A percentile compares a stretch with the other conserved stretches of the same genome.
These are phyloP conservation scores for Aschersonia sp. DNA, from an alignment of 2,329 filamentous ascomycete species.

Conservation along the genomic window DNA sequence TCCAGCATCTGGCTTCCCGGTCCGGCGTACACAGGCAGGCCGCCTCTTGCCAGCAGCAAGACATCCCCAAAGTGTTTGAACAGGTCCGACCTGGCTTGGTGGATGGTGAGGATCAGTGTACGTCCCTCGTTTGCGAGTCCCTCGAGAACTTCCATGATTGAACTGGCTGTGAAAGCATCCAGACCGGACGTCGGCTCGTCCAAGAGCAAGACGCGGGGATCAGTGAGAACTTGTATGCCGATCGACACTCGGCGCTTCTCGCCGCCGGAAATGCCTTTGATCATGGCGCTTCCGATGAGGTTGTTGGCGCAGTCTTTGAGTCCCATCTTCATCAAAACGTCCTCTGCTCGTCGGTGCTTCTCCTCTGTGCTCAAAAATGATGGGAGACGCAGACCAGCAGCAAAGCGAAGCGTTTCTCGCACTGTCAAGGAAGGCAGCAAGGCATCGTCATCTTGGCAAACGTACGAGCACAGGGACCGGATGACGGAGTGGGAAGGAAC, in stretches of 20 bases:
- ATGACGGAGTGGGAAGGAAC: conserved; percentile 54
- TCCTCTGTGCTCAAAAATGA: conserved; percentile 54
- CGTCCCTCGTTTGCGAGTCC: conserved; percentile 59
- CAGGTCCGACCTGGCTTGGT: conserved; percentile 60
- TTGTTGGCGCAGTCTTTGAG: conserved; percentile 68
- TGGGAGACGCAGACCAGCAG: conserved; percentile 56
- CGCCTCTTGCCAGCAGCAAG: conserved; percentile 55
- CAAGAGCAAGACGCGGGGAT: conserved; percentile 56
- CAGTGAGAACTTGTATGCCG: conserved; percentile 62
- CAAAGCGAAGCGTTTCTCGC: conserved; percentile 56
- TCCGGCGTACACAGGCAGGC: conserved; percentile 53
- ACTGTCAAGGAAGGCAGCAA: conserved; percentile 62
- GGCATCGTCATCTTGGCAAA: conserved; percentile 66
- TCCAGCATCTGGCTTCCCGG: conserved; percentile 46
- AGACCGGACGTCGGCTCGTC: conserved; percentile 67
- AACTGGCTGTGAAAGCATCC: conserved; percentile 64
- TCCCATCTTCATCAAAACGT: conserved; percentile 60
- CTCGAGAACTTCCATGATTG: conserved; percentile 60
- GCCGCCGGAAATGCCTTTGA: conserved; percentile 68
- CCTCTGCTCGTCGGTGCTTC: conserved; percentile 53
- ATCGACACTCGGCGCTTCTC: conserved; percentile 69
- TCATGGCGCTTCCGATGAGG: conserved; percentile 53
- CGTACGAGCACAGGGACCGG: conserved; percentile 59
- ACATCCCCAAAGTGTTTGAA: conserved; percentile 60
- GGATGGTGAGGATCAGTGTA: conserved; percentile 63